Evolutionary conservation across 2,329 filamentous ascomycete species (phyloP).

Genomic region (Ascosphaera pollenicola): DNA sequence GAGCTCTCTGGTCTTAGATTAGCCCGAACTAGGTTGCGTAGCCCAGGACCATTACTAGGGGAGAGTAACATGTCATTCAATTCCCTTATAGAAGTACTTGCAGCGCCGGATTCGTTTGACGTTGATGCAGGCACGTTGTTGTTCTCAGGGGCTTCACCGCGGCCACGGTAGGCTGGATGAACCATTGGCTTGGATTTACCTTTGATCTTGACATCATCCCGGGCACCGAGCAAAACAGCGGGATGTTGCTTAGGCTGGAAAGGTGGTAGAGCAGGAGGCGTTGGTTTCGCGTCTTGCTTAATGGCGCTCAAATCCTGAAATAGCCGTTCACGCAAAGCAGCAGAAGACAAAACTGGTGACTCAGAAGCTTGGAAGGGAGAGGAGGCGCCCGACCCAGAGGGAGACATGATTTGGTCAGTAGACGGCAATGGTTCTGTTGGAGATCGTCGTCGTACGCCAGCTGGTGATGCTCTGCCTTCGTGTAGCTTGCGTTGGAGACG

Average conservation of each 20-base stretch:
- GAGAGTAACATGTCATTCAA: background rate
- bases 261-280: background rate
- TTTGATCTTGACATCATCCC: background rate
- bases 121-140: background rate
- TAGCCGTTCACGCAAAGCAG: background rate
- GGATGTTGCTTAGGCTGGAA: background rate
- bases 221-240: background rate
- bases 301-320: background rate
- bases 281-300: background rate
- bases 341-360: background rate
- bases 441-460: conserved; percentile 10
- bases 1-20: conserved; percentile 68
- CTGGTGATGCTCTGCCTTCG: conserved; percentile 44
- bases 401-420: background rate
- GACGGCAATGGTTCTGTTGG: conserved; percentile 4
- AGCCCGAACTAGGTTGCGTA: conserved; percentile 63
- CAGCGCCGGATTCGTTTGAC: background rate
- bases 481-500: conserved; percentile 66
- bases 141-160: background rate
- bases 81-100: background rate
- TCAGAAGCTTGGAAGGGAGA: background rate
- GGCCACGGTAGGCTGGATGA: background rate
- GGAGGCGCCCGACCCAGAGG: background rate
- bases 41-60: conserved; percentile 23
- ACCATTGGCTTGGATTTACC: background rate